Conservation (phyloP, 2,329 filamentous ascomycete genomes). For the Mollisia scopiformis region DNA sequence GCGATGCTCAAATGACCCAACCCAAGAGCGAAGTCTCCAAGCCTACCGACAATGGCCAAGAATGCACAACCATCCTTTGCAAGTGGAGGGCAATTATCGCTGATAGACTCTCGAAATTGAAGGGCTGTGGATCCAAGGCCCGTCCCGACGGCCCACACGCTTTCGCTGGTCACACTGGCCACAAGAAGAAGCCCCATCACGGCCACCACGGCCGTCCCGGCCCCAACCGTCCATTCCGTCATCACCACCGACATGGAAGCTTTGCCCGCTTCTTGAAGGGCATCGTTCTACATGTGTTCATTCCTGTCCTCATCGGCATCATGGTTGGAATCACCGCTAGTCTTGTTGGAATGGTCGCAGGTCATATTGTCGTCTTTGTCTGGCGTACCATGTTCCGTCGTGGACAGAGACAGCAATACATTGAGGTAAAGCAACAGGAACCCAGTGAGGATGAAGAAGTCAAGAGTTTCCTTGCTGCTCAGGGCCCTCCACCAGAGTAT, state of each 20-base stretch:
- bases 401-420: conserved; percentile 29
- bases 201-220: conserved; percentile 32
- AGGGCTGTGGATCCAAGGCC: conserved; percentile 43
- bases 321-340: conserved; percentile 69
- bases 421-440: conserved; percentile 28
- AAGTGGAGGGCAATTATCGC: conserved; percentile 56
- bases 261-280: conserved; percentile 55
- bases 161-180: conserved; percentile 11
- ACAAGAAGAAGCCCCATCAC: conserved; percentile 23
- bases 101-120: conserved; percentile 45
- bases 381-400: conserved; percentile 58
- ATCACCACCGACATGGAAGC: conserved; percentile 40
- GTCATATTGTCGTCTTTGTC: conserved; percentile 61
- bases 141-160: conserved; percentile 25
- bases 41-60: conserved; percentile 37
- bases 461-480: conserved; percentile 30
- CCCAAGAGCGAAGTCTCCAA: conserved; percentile 31
- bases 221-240: conserved; percentile 28
- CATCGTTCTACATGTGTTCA: conserved; percentile 63
- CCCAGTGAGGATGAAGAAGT: conserved; percentile 26
- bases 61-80: conserved; percentile 53
- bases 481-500: conserved; percentile 36
- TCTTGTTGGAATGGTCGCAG: conserved; percentile 67
- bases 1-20: conserved; percentile 42
- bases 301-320: conserved; percentile 71